Conservation (phyloP, 129 eudicot species). For the Kitagawia praeruptora region DNA sequence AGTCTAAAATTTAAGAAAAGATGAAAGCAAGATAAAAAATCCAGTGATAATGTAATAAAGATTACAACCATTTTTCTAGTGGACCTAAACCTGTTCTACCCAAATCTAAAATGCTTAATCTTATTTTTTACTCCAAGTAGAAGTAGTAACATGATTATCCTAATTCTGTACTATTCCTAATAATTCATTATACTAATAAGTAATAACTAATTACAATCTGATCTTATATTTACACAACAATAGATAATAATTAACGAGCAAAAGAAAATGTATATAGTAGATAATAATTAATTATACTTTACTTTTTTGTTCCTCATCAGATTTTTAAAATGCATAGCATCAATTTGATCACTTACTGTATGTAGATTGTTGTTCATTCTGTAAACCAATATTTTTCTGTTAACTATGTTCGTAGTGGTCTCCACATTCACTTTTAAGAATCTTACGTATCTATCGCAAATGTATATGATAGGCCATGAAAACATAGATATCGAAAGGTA, state of each 20-base stretch:
- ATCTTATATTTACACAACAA: no score
- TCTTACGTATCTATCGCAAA: not conserved
- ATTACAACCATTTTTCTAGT: not conserved
- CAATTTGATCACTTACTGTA: not conserved
- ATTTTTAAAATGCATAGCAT: not conserved
- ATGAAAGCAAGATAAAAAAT: not conserved
- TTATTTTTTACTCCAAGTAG: not conserved
- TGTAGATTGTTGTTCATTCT: not conserved
- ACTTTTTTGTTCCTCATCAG: not conserved
- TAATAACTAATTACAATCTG: no score
- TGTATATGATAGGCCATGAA: conserved; percentile 8
- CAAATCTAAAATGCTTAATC: not conserved
- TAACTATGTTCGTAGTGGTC: not conserved
- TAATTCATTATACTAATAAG: not conserved
- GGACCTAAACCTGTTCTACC: not conserved
- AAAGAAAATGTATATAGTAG: no score
- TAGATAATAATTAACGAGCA: no score
- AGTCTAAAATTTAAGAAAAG: not conserved
- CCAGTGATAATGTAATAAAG: not conserved
- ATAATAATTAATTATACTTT: not conserved
- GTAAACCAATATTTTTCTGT: not conserved
- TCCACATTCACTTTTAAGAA: not conserved
- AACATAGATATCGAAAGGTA: conserved; percentile 33
- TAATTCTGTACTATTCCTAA: not conserved
- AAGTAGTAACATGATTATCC: not conserved